phyloP scores from a whole-genome alignment of 176 grass and related monocot genomes.

The Musa beccarii region DNA sequence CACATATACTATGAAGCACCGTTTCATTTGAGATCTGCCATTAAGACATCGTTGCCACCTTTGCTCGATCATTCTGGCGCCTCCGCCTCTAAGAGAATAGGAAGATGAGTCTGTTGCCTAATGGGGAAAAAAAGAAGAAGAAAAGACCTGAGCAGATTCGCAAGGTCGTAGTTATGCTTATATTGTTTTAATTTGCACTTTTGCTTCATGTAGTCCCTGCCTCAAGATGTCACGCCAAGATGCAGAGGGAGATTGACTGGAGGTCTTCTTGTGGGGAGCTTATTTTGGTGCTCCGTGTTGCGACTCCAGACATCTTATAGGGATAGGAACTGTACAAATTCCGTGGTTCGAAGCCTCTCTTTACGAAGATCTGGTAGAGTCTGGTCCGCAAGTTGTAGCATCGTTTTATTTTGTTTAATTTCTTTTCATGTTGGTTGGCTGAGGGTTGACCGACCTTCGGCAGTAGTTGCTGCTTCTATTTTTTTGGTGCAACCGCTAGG shows the following conservation, averaged over 20 bases:
- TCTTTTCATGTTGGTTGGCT: not conserved
- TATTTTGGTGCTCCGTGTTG: conserved; percentile 24
- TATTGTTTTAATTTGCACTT: not conserved
- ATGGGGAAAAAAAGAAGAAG: no score
- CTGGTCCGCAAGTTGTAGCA: not conserved
- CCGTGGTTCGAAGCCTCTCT: conserved; percentile 8
- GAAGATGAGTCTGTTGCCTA: not conserved
- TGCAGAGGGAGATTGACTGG: conserved; percentile 6
- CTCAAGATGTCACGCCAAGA: not conserved
- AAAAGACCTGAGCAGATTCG: no score
- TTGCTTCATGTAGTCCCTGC: not conserved
- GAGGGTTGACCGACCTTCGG: not conserved
- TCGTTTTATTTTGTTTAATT: no score
- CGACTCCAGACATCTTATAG: conserved; percentile 17
- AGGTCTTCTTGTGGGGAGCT: conserved; percentile 12
- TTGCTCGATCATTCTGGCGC: no score
- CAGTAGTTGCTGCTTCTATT: not conserved
- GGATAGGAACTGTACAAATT: conserved; percentile 17
- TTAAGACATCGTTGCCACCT: no score
- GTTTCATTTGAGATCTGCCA: not conserved
- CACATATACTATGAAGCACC: not conserved
- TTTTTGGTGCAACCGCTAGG: not conserved
- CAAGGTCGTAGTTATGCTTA: not conserved
- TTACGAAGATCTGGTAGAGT: not conserved
- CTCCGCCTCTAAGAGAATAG: no score